Evolutionary conservation across 2,329 filamentous ascomycete species (phyloP).

Genomic region (Blastomyces percursus): DNA sequence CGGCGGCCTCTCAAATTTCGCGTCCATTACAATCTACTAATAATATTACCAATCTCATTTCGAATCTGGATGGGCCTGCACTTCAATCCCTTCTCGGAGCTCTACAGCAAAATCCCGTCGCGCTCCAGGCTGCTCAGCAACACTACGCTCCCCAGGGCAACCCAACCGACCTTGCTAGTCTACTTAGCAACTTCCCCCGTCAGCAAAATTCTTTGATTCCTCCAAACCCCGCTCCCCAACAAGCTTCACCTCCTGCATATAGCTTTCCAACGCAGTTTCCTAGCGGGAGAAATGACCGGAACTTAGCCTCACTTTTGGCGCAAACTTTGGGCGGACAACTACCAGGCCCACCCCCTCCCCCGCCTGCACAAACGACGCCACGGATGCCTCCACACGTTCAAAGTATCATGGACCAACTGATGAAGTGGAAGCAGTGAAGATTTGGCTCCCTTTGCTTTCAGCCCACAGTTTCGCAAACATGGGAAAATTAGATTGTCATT

Average conservation of each 20-base stretch:
- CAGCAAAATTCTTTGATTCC: slow-evolving; percentile 7
- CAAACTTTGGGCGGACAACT: slow-evolving; percentile 27
- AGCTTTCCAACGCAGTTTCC: slow-evolving; percentile 19
- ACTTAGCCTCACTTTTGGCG: slow-evolving; percentile 29
- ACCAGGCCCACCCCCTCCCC: neutral
- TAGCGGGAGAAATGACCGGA: slow-evolving; percentile 25
- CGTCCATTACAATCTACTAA: slow-evolving; percentile 20
- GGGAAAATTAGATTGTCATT: neutral
- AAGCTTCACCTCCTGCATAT: neutral
- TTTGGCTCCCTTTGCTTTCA: neutral
- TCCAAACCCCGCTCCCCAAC: neutral
- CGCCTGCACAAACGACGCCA: slow-evolving; percentile 3
- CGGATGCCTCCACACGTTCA: slow-evolving; percentile 32
- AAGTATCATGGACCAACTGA: slow-evolving; percentile 39
- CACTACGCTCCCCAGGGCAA: slow-evolving; percentile 8
- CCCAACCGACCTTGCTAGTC: slow-evolving; percentile 20
- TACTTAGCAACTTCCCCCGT: slow-evolving; percentile 11
- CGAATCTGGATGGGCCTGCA: slow-evolving; percentile 55
- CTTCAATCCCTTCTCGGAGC: slow-evolving; percentile 60
- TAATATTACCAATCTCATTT: slow-evolving; percentile 55
- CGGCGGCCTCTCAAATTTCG: slow-evolving; percentile 17
- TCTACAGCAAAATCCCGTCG: slow-evolving; percentile 39
- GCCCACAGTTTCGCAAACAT: neutral
- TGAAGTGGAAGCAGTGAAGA: slow-evolving; percentile 37
- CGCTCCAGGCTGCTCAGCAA: slow-evolving; percentile 26